A percentile compares a stretch with the other conserved stretches of the same genome.
These are phyloP conservation scores for Pyrrhoderma lamaoense DNA, from an alignment of 1,284 basidiomycete genomes.

Conservation along the genomic window DNA sequence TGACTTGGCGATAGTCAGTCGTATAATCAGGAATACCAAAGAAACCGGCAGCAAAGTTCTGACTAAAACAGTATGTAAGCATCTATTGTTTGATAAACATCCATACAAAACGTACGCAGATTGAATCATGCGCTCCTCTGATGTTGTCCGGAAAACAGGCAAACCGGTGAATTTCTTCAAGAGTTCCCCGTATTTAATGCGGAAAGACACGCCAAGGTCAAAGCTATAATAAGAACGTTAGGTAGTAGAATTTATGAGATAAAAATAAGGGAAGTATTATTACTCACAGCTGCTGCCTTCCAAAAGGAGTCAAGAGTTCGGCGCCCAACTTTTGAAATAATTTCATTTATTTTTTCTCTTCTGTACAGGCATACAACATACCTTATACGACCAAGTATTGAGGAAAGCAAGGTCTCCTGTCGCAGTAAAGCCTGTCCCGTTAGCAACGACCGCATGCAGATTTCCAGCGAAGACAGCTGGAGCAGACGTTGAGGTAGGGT, in stretches of 20 bases:
- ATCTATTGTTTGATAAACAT: background rate
- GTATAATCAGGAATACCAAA: slow-evolving; percentile 47
- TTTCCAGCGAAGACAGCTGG: slow-evolving; percentile 10
- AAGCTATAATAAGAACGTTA: slow-evolving; percentile 28
- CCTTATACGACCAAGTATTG: slow-evolving; percentile 29
- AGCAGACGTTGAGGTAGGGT: slow-evolving; percentile 13
- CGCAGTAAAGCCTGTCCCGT: slow-evolving; percentile 20
- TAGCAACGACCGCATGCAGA: slow-evolving; percentile 12
- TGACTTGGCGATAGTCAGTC: slow-evolving; percentile 40
- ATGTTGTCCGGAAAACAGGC: slow-evolving; percentile 57
- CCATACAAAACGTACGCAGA: slow-evolving; percentile 39
- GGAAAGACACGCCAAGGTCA: slow-evolving; percentile 41
- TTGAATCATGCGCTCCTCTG: slow-evolving; percentile 46
- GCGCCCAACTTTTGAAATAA: slow-evolving; percentile 44
- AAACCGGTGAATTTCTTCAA: slow-evolving; percentile 44
- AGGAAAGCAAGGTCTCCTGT: slow-evolving; percentile 30
- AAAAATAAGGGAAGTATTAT: background rate
- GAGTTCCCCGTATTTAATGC: slow-evolving; percentile 50
- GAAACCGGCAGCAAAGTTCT: slow-evolving; percentile 54
- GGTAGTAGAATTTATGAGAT: background rate
- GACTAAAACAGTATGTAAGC: slow-evolving; percentile 23
- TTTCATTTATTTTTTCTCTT: slow-evolving; percentile 24
- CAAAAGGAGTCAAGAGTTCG: slow-evolving; percentile 52
- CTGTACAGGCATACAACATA: too few relatives aligned
- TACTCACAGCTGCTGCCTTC: slow-evolving; percentile 43